Conservation (phyloP, 148 eudicot genomes). For the Rhododendron mucronatum region DNA sequence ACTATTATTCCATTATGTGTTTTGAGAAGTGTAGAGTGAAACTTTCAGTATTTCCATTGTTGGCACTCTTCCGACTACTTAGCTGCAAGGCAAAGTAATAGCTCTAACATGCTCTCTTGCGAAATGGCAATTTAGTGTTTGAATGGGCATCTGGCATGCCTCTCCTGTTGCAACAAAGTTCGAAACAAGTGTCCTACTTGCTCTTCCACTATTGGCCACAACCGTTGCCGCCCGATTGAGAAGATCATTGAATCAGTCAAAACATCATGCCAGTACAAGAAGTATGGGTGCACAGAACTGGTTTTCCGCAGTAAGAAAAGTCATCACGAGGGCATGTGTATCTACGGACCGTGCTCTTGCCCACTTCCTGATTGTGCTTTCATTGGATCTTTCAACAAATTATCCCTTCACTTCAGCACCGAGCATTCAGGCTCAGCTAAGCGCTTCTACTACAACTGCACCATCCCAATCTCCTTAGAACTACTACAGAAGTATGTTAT, state of each 20-base stretch:
- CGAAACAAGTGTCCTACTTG: not conserved
- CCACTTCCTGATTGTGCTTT: slow-evolving; percentile 44
- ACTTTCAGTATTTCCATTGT: not conserved
- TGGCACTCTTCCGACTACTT: not conserved
- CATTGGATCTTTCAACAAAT: slow-evolving; percentile 30
- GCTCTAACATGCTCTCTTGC: not conserved
- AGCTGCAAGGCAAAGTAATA: not conserved
- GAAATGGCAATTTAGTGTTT: not conserved
- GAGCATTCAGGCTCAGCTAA: slow-evolving; percentile 29
- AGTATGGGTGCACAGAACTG: slow-evolving; percentile 50
- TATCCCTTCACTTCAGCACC: slow-evolving; percentile 32
- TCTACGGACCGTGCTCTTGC: slow-evolving; percentile 46
- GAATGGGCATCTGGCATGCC: not conserved
- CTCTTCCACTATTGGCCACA: not conserved
- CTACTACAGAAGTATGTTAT: slow-evolving; percentile 22
- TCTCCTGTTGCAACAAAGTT: not conserved
- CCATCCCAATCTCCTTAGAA: slow-evolving; percentile 20
- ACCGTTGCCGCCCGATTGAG: not conserved
- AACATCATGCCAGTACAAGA: not conserved
- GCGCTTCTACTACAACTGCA: slow-evolving; percentile 26
- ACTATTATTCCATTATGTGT: not conserved
- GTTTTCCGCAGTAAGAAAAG: slow-evolving; percentile 35
- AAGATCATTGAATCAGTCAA: not conserved
- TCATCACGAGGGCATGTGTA: slow-evolving; percentile 50
- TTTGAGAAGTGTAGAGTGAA: not conserved